Conservation (phyloP, 2,329 filamentous ascomycete species). For the Aspergillus sp. region DNA sequence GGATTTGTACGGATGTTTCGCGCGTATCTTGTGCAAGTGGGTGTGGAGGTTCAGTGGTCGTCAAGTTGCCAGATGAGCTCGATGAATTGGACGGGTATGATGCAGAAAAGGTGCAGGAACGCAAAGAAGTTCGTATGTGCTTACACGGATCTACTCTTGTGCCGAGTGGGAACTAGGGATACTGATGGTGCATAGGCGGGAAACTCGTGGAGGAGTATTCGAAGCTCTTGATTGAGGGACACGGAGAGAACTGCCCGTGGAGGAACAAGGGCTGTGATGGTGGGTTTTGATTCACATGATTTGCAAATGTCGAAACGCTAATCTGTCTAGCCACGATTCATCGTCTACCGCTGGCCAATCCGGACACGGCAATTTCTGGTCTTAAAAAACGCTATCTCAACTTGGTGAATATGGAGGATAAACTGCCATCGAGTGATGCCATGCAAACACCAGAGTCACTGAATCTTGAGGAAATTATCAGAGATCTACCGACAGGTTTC, state of each 20-base stretch:
- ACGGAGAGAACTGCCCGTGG: slow-evolving; percentile 80
- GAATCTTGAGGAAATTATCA: slow-evolving; percentile 23
- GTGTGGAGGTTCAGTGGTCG: slow-evolving; percentile 74
- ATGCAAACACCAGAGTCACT: slow-evolving; percentile 26
- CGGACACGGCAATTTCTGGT: slow-evolving; percentile 48
- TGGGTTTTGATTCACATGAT: slow-evolving; percentile 28
- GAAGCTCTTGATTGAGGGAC: slow-evolving; percentile 63
- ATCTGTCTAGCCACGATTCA: slow-evolving; percentile 51
- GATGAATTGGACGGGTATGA: slow-evolving; percentile 43
- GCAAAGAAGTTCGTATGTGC: slow-evolving; percentile 38
- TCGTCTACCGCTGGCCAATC: slow-evolving; percentile 56
- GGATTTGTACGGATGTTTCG: slow-evolving; percentile 76
- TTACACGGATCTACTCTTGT: no score
- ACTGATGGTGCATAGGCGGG: slow-evolving; percentile 35
- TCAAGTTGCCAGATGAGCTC: slow-evolving; percentile 65
- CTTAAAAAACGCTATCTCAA: slow-evolving; percentile 58
- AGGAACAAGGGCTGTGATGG: slow-evolving; percentile 77
- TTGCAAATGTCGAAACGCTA: slow-evolving; percentile 10
- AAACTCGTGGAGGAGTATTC: slow-evolving; percentile 69
- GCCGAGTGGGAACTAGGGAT: neutral
- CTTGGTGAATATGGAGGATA: slow-evolving; percentile 31
- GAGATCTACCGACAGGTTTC: slow-evolving; percentile 22
- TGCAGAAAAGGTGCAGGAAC: slow-evolving; percentile 33
- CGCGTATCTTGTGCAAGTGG: slow-evolving; percentile 72
- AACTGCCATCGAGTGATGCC: slow-evolving; percentile 24